Evolutionary conservation across 169 alveolate species (phyloP), one percentile per base, ranked within the genome.

Genomic region (Neospora caninum): DNA sequence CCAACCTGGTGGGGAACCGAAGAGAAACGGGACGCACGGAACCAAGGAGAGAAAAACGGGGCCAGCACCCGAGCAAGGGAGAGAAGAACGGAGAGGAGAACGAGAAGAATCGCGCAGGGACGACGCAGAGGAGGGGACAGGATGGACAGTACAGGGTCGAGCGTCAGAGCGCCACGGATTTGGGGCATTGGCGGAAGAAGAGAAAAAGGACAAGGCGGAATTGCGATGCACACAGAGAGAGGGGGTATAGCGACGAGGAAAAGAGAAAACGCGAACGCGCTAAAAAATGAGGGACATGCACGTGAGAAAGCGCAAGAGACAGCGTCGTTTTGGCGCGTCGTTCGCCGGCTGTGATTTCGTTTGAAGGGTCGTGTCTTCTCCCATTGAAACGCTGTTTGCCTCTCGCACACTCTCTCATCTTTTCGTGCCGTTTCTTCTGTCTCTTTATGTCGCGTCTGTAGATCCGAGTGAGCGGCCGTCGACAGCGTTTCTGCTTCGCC

Each of bases 391-490:
- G n/a, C n/a, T n/a, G n/a, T n/a, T n/a, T n/a, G n/a, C n/a, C n/a
- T n/a, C n/a, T n/a, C n/a, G n/a, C n/a, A n/a, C n/a, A n/a, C n/a
- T n/a, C n/a, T 49, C 58, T 49, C 58, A 4, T 4, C 22, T 49
- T 13, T 49, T 49, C 4, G 58, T 49, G 58, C 13, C 58, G 22
- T 49, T 49, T 49, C 58, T 13, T 49, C 13, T 49, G 4, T 13
- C 58, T 49, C 13, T 13, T 49, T 49, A 7, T 49, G 13, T 49
- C 58, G 58, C 58, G 54, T 42, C 27, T 70, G 64, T 88, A 80
- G 95, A 86, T 53, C 91, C 93, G 69, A 20, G 58, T n/a, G 49
- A 4, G 39, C 49, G 93, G 64, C 95, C 93, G 41, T 64, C 92
- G 82, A 39, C 91, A 7, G 88, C 86, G 34, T 70, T 49, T n/a